These are phyloP conservation scores for Thermothielavioides terrestris DNA, from an alignment of 495 filamentous ascomycete species.

Conservation along the genomic window DNA sequence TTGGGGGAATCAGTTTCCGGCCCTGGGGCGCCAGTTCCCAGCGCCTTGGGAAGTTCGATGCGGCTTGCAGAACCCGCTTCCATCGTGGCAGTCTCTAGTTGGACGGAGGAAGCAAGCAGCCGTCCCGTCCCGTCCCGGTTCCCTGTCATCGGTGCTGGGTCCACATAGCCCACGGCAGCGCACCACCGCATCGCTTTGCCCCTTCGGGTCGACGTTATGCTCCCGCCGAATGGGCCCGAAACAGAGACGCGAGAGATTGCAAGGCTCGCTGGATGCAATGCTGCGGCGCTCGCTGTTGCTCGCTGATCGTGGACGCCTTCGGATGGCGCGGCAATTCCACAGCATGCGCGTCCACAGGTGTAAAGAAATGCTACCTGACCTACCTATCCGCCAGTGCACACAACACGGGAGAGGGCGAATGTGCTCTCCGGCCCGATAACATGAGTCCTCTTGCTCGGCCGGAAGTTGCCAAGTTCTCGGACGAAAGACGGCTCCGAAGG, in stretches of 20 bases:
- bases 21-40: neutral
- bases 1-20: neutral
- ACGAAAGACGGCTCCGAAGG: no score
- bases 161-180: neutral
- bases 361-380: neutral
- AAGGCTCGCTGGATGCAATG: neutral
- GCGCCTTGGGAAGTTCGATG: neutral
- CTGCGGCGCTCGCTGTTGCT: neutral
- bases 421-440: no score
- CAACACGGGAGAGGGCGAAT: no score
- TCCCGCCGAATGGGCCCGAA: neutral
- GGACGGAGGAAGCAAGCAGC: neutral
- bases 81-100: conserved; percentile 7
- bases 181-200: neutral
- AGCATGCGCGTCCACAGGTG: neutral
- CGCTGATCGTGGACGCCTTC: conserved; percentile 2
- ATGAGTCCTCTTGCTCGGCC: no score
- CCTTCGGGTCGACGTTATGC: neutral
- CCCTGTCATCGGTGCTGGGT: conserved; percentile 11
- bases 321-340: neutral
- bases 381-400: no score
- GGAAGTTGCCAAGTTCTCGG: no score
- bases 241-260: neutral
- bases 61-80: neutral
- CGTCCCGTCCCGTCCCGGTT: neutral